A percentile compares a stretch with the other conserved stretches of the same genome.
Conservation (phyloP, 192 early-diverging fungal species). For the Lunasporangiospora selenospora region DNA sequence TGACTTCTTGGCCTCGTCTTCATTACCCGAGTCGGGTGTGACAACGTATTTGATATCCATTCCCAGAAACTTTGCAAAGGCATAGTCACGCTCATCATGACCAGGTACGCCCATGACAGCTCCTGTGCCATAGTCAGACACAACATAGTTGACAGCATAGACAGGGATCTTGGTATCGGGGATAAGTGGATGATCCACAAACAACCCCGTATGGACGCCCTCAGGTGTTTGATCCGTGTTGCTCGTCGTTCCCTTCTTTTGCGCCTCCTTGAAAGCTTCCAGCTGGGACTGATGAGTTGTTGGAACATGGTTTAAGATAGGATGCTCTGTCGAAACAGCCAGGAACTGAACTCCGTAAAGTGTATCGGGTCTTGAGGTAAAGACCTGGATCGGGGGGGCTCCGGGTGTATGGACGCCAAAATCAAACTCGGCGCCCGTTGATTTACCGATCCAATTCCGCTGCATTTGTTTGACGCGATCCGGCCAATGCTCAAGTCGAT, state of each 20-base stretch:
- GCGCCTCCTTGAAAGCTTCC: constrained; percentile 23
- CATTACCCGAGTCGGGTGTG: constrained; percentile 23
- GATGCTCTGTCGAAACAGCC: constrained; percentile 71
- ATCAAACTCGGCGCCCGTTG: constrained; percentile 77
- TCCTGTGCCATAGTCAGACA: constrained; percentile 80
- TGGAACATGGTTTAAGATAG: constrained; percentile 49
- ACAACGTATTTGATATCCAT: constrained; percentile 63
- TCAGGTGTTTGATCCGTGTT: constrained; percentile 16
- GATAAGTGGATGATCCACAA: constrained; percentile 69
- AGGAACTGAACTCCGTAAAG: constrained; percentile 78
- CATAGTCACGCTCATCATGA: constrained; percentile 78
- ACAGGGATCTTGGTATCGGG: constrained; percentile 61
- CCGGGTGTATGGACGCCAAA: constrained; percentile 54
- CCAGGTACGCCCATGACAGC: constrained; percentile 90
- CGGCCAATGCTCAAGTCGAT: constrained; percentile 84
- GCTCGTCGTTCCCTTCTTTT: not conserved
- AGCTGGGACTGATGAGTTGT: constrained; percentile 8
- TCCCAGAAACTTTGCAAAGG: constrained; percentile 65
- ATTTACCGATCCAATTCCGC: constrained; percentile 92
- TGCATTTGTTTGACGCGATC: constrained; percentile 89
- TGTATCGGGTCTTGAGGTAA: constrained; percentile 83
- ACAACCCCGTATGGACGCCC: constrained; percentile 70
- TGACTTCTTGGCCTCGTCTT: not conserved
- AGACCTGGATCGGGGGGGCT: constrained; percentile 59
- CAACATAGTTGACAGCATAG: constrained; percentile 77